These are phyloP conservation scores for Xanthoconium stramineum DNA, from an alignment of 768 basidiomycete genomes.

Conservation along the genomic window DNA sequence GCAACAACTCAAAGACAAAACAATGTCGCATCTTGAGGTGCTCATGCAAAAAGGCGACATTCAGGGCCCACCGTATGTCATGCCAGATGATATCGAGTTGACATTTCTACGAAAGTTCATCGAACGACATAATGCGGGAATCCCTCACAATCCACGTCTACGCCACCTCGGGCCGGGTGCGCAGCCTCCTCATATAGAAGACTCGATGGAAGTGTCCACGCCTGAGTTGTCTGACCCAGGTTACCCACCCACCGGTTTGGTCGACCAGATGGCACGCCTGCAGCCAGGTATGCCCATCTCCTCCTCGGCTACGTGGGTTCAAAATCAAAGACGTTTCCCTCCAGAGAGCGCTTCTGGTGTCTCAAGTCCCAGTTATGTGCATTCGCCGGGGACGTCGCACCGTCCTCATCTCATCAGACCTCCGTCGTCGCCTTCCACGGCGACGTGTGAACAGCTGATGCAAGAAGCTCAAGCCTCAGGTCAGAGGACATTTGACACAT, in stretches of 20 bases:
- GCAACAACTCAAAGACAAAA: constrained; percentile 84
- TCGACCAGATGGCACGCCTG: constrained; percentile 34
- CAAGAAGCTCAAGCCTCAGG: constrained; percentile 61
- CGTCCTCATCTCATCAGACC: constrained; percentile 39
- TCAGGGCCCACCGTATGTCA: constrained; percentile 75
- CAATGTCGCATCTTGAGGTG: constrained; percentile 82
- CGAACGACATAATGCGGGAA: constrained; percentile 70
- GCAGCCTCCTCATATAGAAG: constrained; percentile 33
- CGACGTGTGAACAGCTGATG: constrained; percentile 49
- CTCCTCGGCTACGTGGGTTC: background rate
- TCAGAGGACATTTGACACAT: constrained; percentile 32
- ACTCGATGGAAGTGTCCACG: constrained; percentile 33
- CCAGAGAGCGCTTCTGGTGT: constrained; percentile 29
- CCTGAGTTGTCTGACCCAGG: constrained; percentile 34
- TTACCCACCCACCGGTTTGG: constrained; percentile 27
- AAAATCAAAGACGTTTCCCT: constrained; percentile 2
- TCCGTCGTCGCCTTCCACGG: constrained; percentile 50
- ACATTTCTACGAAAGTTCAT: constrained; percentile 79
- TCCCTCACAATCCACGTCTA: constrained; percentile 78
- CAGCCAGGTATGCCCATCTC: constrained; percentile 30
- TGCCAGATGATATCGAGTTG: constrained; percentile 78
- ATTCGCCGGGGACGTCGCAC: constrained; percentile 30
- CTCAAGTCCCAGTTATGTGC: constrained; percentile 31
- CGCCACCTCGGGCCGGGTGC: constrained; percentile 45
- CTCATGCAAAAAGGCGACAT: constrained; percentile 89